Evolutionary conservation across 176 grass and related monocot species (phyloP).

Genomic region (Oryza brachyantha): DNA sequence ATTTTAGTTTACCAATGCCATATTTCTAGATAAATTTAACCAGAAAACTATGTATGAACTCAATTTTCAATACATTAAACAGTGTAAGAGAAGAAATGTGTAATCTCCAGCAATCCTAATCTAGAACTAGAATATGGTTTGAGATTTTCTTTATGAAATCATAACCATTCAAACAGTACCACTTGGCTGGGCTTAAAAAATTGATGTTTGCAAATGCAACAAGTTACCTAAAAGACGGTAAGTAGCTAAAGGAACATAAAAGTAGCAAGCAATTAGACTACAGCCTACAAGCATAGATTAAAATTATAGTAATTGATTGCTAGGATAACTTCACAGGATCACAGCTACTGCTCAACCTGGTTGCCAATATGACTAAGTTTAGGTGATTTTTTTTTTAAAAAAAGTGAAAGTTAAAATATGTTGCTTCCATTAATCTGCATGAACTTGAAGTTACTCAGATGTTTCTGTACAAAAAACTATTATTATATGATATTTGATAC

Average conservation of each 20-base stretch:
- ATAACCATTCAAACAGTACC: neutral
- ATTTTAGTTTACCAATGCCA: neutral
- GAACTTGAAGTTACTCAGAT: neutral
- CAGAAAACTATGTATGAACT: neutral
- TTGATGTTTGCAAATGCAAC: neutral
- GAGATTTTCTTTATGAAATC: neutral
- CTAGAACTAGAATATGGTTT: neutral
- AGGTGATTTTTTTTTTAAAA: neutral
- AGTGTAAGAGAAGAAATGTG: neutral
- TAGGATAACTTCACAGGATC: neutral
- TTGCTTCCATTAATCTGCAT: neutral
- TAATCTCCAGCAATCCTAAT: neutral
- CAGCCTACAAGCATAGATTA: neutral
- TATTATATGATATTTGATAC: too few relatives aligned
- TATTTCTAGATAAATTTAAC: constrained; percentile 4
- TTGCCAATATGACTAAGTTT: neutral
- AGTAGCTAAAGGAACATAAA: constrained; percentile 3
- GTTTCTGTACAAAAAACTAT: too few relatives aligned
- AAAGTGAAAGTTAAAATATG: neutral
- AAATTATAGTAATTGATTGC: neutral
- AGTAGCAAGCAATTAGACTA: neutral
- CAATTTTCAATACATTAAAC: neutral
- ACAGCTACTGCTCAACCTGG: constrained; percentile 3
- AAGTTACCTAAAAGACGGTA: constrained; percentile 9
- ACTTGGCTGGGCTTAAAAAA: neutral